Evolutionary conservation across 2,329 filamentous ascomycete genomes (phyloP), one percentile per base, ranked within the genome.

Genomic region (Leptographium wingfieldii): DNA sequence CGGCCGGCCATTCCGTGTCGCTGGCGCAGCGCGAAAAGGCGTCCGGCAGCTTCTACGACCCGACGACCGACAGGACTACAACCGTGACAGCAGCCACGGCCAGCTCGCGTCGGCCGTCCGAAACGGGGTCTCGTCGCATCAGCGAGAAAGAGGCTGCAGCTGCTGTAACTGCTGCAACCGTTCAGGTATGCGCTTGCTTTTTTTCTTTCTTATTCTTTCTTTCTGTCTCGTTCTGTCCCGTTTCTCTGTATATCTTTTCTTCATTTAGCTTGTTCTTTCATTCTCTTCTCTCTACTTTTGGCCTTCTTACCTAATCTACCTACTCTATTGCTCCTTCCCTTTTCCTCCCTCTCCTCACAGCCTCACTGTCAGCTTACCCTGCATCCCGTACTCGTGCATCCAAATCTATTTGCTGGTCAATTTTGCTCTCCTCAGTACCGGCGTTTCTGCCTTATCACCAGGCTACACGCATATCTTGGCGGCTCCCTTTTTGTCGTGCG

Each of bases 1-100:
- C 33, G 51, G 55, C 48, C 57, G n/a, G 51, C 61, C 7, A 35
- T 43, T 3, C 40, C 5, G 40, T 9, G 3, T 3, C 43, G 16
- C 19, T n/a, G 43, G 29, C 60, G 27, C 57, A 58, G 27, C 62
- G 60, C 54, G 65, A 65, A 11, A 63, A 59, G 58, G 56, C 60
- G 27, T 58, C 60, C 60, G 71, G 77, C 66, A 74, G 75, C 68
- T 80, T 78, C 70, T 81, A 81, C 72, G 79, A 81, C 65, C 78
- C 78, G 19, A 76, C 76, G 52, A 78, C 76, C 52, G 79, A 81
- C 70, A 74, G 73, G 62, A 75, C 22, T 22, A 22, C 73, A 56
- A 64, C 75, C 43, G 74, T 74, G 58, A 76, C 56, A 22, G 27
- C 46, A 10, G 52, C 49, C 43, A 2, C 43, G 43, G 27, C 48